Base-by-base conservation (phyloP, 2,329 filamentous ascomycete genomes). In the Lojkania enalia region DNA sequence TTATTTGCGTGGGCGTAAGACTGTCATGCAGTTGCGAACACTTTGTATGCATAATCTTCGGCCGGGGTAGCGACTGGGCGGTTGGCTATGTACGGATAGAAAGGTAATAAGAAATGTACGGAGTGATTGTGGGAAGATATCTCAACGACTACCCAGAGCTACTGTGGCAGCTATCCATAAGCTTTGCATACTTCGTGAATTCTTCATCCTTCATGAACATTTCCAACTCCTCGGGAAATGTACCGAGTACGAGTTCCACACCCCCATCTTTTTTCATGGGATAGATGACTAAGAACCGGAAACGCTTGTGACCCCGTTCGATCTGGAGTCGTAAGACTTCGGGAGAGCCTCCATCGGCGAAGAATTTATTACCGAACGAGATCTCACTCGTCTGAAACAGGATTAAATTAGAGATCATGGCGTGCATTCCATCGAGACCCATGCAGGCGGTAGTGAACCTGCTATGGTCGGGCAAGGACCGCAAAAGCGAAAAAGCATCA, bases 141-240 rank as follows among this genome's bases (percentile, higher is more conserved):
- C n/a, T n/a, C n/a, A n/a, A n/a, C n/a, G n/a, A n/a, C n/a, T n/a
- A n/a, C n/a, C n/a, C n/a, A n/a, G n/a, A n/a, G n/a, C n/a, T n/a
- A n/a, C n/a, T n/a, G n/a, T n/a, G n/a, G n/a, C n/a, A n/a, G n/a
- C n/a, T n/a, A n/a, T 48, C 44, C 20, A 56, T 33, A 12, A 58
- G 36, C 37, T 47, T 21, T 9, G 49, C 69, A 57, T 70, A 76
- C 33, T 52, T 68, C 9, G 13, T 42, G 45, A 78, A 78, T 36
- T 72, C 67, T 16, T 66, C 58, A 56, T 80, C 77, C 2, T 2
- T 35, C 48, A 52, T 73, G 39, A 82, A 52, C 39, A 60, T 60
- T 27, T 70, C 62, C 19, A 80, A 66, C 52, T 81, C 79, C 25
- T 76, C 76, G 16, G 52, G 49, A 7, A 49, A 49, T 0, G 50